phyloP scores from a whole-genome alignment of 108 stramenopile species.

The Tribonema minus region DNA sequence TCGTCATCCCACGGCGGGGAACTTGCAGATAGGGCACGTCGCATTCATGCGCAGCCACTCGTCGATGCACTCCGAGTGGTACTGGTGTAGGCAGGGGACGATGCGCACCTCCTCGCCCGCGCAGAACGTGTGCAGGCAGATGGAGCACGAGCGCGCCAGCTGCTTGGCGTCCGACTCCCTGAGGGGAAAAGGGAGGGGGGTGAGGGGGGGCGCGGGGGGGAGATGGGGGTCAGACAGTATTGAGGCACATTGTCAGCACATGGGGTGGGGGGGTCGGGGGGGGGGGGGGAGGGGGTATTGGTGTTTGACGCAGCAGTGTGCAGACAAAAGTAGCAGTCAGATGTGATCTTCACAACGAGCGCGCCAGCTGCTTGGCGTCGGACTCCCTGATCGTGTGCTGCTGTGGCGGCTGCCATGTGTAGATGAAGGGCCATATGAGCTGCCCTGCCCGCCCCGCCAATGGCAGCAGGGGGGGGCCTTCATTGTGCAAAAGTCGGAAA shows the following conservation, averaged over 20 bases:
- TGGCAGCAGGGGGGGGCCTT: too few relatives aligned
- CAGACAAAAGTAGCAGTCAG: constrained; percentile 18
- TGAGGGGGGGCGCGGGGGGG: too few relatives aligned
- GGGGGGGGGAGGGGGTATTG: too few relatives aligned
- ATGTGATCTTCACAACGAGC: too few relatives aligned
- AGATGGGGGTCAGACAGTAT: too few relatives aligned
- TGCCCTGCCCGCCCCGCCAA: too few relatives aligned
- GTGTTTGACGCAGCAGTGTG: too few relatives aligned
- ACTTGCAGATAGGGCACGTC: constrained; percentile 35
- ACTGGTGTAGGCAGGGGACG: constrained; percentile 36
- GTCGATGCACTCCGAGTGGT: constrained; percentile 35
- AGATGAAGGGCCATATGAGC: too few relatives aligned
- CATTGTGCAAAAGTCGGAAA: too few relatives aligned
- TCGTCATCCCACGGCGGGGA: constrained; percentile 35
- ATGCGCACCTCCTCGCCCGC: constrained; percentile 17
- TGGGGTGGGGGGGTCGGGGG: too few relatives aligned
- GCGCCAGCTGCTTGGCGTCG: background rate
- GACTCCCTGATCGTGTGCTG: background rate
- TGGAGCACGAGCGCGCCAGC: constrained; percentile 1
- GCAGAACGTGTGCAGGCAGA: constrained; percentile 29
- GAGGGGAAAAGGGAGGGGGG: background rate
- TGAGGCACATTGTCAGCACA: background rate
- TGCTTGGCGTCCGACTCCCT: constrained; percentile 1
- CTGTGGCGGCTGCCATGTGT: too few relatives aligned
- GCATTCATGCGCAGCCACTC: constrained; percentile 28